A percentile compares a stretch with the other conserved stretches of the same genome.
Conservation (phyloP, 1,284 basidiomycete genomes). For the Sanghuangporus weigelae region DNA sequence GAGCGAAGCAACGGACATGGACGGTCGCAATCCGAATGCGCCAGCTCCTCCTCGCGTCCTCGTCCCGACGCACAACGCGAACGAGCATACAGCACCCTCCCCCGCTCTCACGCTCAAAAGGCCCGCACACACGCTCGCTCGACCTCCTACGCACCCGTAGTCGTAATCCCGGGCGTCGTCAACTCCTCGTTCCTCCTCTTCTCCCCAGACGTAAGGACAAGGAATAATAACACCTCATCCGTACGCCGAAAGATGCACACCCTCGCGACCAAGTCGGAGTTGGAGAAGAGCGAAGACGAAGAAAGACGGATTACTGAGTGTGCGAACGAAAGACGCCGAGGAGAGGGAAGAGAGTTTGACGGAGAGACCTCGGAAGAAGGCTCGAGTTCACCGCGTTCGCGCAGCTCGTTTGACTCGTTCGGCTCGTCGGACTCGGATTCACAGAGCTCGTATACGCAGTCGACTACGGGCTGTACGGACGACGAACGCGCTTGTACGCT, state of each 20-base stretch:
- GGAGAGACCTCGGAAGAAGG: not conserved
- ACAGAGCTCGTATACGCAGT: not conserved
- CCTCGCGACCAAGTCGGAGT: not conserved
- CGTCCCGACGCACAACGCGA: not conserved
- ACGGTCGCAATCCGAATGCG: not conserved
- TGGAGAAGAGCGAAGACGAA: not conserved
- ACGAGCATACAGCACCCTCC: not conserved
- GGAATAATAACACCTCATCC: not conserved
- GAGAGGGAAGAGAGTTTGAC: not conserved
- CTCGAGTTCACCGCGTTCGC: not conserved
- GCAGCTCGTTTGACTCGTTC: not conserved
- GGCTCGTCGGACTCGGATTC: not conserved
- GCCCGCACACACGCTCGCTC: not conserved
- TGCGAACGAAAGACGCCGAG: not conserved
- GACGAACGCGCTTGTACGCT: not conserved
- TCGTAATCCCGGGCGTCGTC: constrained; percentile 11
- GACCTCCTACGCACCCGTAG: constrained; percentile 11
- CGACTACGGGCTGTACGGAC: not conserved
- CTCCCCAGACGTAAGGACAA: not conserved
- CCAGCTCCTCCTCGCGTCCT: not conserved
- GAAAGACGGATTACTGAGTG: not conserved
- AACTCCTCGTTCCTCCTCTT: constrained; percentile 14
- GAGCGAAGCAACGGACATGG: not conserved
- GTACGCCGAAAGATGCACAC: not conserved
- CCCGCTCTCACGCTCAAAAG: not conserved